Conservation (phyloP, 495 filamentous ascomycete species). For the Aspergillus sparsus region DNA sequence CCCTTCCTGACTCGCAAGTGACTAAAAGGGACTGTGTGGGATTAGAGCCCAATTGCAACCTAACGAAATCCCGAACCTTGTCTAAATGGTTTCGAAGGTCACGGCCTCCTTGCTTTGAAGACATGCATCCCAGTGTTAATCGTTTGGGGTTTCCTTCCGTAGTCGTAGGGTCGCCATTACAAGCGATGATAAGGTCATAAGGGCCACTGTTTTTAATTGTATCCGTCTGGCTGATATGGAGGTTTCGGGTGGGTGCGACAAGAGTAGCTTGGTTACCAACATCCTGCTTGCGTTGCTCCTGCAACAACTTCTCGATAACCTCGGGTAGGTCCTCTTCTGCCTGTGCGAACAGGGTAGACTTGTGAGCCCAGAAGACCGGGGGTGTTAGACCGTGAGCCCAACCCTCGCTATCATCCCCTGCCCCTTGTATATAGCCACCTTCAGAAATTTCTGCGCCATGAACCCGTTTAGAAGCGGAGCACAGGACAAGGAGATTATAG, state of each 20-base stretch:
- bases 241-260: slow-evolving; percentile 41
- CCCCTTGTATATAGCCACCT: slow-evolving; percentile 88
- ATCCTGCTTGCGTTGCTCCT: slow-evolving; percentile 29
- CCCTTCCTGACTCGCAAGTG: slow-evolving; percentile 62
- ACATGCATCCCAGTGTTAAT: slow-evolving; percentile 64
- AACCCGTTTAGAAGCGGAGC: slow-evolving; percentile 74
- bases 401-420: slow-evolving; percentile 87
- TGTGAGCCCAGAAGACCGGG: slow-evolving; percentile 73
- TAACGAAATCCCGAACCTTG: slow-evolving; percentile 51
- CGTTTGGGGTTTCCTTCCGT: slow-evolving; percentile 34
- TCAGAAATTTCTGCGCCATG: slow-evolving; percentile 64
- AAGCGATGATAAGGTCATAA: slow-evolving; percentile 51
- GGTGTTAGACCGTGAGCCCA: slow-evolving; percentile 83
- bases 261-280: slow-evolving; percentile 27
- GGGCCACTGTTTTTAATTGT: slow-evolving; percentile 14
- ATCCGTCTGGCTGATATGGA: slow-evolving; percentile 40
- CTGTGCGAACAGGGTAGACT: slow-evolving; percentile 53
- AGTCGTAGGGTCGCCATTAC: slow-evolving; percentile 39
- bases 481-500: slow-evolving; percentile 68
- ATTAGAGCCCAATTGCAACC: slow-evolving; percentile 30
- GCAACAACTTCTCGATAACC: slow-evolving; percentile 60
- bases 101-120: slow-evolving; percentile 73
- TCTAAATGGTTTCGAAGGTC: slow-evolving; percentile 66
- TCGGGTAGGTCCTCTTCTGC: slow-evolving; percentile 64
- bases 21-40: slow-evolving; percentile 50